Evolutionary conservation across 2,329 filamentous ascomycete species (phyloP), one percentile per base, ranked within the genome.

Genomic region (Neurospora sp.): DNA sequence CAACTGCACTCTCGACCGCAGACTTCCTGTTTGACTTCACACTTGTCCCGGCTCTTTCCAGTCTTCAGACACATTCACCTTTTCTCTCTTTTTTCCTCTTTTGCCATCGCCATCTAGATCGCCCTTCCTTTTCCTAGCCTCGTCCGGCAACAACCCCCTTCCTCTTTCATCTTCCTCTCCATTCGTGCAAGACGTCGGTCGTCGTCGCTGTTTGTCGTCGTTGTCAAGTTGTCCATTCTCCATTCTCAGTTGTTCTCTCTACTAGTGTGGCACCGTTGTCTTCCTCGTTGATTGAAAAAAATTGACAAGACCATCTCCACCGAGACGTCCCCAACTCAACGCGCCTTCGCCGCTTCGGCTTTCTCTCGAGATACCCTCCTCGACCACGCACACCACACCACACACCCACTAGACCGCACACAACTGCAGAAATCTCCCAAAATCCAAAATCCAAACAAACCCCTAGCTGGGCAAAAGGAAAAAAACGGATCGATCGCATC

Each of bases 121-220:
- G 73, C 74, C 76, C 75, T 77, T 77, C 75, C 75, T 77, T 77
- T 76, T 78, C 75, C 75, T 75, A 17, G 52, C 52, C 52, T 62
- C 52, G 23, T 62, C 23, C 23, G 52, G 52, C 75, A 73, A 73
- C 68, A 72, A 71, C 73, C 43, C 67, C 77, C 75, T 76, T 77
- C 77, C 76, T 75, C 76, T 76, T 75, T 77, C 74, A 75, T 75
- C 74, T 77, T 75, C 75, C 74, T 78, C 75, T 77, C 76, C 71
- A 70, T 76, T 76, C 74, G 75, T 76, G 75, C 75, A 74, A 75
- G 75, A 77, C 76, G 76, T 78, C 73, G 75, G 73, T 67, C 67
- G 71, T 73, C 72, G 73, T 71, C 70, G 72, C 71, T 71, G 72
- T 75, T 75, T 70, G 71, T 67, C 70, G 70, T 73, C 70, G 67